phyloP scores from a whole-genome alignment of 371 early-diverging fungal species.

The Mortierella sp. region DNA sequence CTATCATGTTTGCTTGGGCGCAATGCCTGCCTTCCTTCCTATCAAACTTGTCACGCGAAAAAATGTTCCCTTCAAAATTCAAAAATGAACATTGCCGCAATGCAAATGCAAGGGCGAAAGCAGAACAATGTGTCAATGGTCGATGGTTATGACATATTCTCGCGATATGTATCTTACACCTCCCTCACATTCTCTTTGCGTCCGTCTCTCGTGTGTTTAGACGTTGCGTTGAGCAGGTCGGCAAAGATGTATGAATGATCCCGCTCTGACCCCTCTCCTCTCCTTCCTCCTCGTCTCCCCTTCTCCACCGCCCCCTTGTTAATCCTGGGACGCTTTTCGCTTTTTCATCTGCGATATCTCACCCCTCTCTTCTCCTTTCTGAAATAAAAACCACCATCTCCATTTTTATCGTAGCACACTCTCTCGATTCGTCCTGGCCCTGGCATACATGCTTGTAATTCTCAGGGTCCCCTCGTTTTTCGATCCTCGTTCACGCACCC shows the following conservation, averaged over 20 bases:
- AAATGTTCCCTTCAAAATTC: neutral
- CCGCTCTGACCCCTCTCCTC: neutral
- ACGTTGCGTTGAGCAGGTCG: neutral
- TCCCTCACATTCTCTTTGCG: neutral
- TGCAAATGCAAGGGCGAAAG: neutral
- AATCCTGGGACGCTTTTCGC: too few relatives aligned
- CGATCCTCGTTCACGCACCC: neutral
- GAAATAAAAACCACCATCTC: constrained; percentile 5
- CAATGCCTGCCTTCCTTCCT: neutral
- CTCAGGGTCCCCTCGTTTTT: neutral
- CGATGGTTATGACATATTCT: neutral
- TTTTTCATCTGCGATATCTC: too few relatives aligned
- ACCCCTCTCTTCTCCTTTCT: neutral
- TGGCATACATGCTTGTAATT: neutral
- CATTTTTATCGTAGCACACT: neutral
- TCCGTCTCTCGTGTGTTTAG: neutral
- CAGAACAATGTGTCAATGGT: neutral
- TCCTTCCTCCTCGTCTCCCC: neutral
- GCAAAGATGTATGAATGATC: neutral
- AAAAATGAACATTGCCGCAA: neutral
- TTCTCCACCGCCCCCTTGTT: too few relatives aligned
- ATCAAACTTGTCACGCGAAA: neutral
- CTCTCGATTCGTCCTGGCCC: neutral
- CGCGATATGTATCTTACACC: neutral
- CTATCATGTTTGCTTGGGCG: neutral